Percentiles rank a stretch among this genome's conserved stretches.
These are phyloP conservation scores for Metschnikowia kunwiensis DNA, from an alignment of 805 yeast species.

Conservation along the genomic window DNA sequence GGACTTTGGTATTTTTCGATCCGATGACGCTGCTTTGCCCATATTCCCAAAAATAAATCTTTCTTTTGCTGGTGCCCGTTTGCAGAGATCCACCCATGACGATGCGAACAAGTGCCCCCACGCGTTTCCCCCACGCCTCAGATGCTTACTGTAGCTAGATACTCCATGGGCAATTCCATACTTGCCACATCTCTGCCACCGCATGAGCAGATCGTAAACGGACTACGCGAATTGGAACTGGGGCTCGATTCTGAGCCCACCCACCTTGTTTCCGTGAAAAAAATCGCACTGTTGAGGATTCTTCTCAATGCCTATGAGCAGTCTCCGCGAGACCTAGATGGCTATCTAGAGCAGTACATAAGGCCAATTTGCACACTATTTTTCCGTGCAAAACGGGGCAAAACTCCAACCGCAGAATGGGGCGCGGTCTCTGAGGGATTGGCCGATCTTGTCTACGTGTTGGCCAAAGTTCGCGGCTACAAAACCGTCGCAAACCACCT, in stretches of 20 bases:
- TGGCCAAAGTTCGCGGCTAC: conserved; percentile 64
- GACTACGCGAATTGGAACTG: background rate
- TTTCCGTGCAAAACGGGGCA: conserved; percentile 1
- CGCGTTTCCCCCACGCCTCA: too few species aligned
- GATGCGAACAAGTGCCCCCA: too few species aligned
- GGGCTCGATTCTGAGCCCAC: background rate
- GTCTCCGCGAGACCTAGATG: conserved; percentile 50
- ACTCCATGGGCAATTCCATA: too few species aligned
- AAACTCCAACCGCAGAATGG: background rate
- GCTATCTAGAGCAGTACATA: conserved; percentile 29
- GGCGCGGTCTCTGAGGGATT: conserved; percentile 12
- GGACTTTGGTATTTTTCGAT: too few species aligned
- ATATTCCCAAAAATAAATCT: too few species aligned
- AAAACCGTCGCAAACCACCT: conserved; percentile 59
- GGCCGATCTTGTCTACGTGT: conserved; percentile 49
- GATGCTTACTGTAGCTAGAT: too few species aligned
- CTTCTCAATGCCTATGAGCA: conserved; percentile 31
- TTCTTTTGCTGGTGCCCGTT: too few species aligned
- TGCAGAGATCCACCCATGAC: too few species aligned
- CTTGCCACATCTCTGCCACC: background rate
- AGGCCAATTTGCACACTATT: background rate
- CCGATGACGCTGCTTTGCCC: too few species aligned
- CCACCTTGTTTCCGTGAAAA: background rate
- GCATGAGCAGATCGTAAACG: conserved; percentile 1
- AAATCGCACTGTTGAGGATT: background rate